phyloP scores from a whole-genome alignment of 768 basidiomycete species.

The Phanerochaete sordida region DNA sequence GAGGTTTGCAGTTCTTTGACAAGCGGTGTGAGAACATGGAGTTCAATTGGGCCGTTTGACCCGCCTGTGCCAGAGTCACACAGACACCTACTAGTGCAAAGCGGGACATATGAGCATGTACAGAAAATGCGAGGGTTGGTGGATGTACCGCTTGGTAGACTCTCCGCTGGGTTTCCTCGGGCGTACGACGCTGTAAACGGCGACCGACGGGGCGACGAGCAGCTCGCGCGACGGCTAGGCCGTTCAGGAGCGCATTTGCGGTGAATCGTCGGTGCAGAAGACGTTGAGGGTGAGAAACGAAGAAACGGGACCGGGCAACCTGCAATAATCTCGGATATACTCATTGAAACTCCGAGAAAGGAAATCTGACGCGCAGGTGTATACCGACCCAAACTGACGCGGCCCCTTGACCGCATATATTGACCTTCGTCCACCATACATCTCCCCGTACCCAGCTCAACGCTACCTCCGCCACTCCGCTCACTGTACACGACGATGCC shows the following conservation, averaged over 20 bases:
- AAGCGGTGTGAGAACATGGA: background rate
- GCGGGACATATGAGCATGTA: background rate
- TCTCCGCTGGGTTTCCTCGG: background rate
- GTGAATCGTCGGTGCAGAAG: slow-evolving; percentile 11
- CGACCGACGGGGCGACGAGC: background rate
- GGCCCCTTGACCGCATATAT: slow-evolving; percentile 4
- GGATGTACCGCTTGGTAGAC: no score
- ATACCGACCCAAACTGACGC: background rate
- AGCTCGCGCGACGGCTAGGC: background rate
- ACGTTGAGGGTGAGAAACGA: slow-evolving; percentile 10
- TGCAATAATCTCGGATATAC: slow-evolving; percentile 6
- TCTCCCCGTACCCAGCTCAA: background rate
- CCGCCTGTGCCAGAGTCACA: background rate
- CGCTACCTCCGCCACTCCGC: background rate
- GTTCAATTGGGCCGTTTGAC: background rate
- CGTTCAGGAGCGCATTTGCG: background rate
- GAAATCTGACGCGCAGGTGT: slow-evolving; percentile 3
- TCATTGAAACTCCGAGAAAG: slow-evolving; percentile 1
- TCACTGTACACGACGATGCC: slow-evolving; percentile 17
- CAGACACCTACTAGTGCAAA: background rate
- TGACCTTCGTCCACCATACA: background rate
- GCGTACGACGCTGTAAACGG: background rate
- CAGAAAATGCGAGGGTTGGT: no score
- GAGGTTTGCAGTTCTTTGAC: background rate
- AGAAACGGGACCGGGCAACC: background rate